Base-by-base conservation (phyloP, 768 basidiomycete species). In the Symmetrospora coprosmae region DNA sequence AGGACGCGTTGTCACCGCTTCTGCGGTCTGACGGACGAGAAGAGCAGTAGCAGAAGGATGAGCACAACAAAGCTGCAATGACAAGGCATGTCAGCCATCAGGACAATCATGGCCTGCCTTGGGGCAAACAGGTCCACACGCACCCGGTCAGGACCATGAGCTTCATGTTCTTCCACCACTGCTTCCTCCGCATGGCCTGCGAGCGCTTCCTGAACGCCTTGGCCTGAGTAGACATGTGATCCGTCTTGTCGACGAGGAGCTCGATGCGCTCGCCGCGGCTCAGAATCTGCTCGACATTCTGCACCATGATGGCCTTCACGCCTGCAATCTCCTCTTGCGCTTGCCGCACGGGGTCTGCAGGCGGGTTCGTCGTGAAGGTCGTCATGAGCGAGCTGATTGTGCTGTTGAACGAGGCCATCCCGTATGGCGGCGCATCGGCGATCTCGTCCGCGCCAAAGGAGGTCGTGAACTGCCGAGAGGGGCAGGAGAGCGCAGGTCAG, bases 211-310 rank as follows among this genome's bases (percentile, higher is more conserved):
- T 30, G 75, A 99, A 99, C 6, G 87, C 88, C 2, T 86, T 87
- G 3, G 92, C 89, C 72, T 97, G 90, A 9, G 82, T 84, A 6
- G 87, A 85, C 82, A 99, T 87, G 55, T 79, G 85, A 70, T 96
- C 91, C 28, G 94, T 99, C 78, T 65, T 60, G 41, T 96, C 89
- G 30, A 97, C 86, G 50, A 99, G 79, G 17, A 96, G 78, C 71
- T 96, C 92, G 66, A 99, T 87, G 52, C 94, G 79, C 73, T 99
- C 94, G 23, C 94, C 94, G 35, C 94, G 79, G 52, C 81, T 84
- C 39, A 99, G 80, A 64, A 97, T 92, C 72, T 90, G 86, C 74
- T 96, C 89, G 65, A 96, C 91, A 71, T 96, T 96, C 73, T 96
- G 87, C 50, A 96, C 91, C 68, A 70, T 67, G 11, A 65, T 65